phyloP scores from a whole-genome alignment of 1,284 basidiomycete genomes.

The Pseudozyma thailandica region DNA sequence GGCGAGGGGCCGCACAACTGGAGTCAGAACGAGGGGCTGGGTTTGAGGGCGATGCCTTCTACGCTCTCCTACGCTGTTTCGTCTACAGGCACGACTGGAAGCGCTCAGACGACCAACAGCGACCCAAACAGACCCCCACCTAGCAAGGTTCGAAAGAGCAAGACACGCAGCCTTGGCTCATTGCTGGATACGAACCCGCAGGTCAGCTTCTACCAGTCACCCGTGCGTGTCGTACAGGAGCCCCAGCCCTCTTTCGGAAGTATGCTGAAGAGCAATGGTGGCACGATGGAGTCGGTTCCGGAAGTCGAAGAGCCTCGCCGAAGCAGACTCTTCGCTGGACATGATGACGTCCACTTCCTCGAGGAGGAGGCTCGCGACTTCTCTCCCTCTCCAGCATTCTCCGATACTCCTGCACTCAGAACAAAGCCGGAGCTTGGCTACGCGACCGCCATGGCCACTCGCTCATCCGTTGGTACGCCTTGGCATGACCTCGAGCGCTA shows the following conservation, averaged over 20 bases:
- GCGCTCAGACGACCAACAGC: constrained; percentile 29
- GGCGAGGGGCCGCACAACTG: constrained; percentile 8
- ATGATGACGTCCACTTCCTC: neutral
- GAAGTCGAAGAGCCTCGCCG: constrained; percentile 29
- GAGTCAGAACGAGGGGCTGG: constrained; percentile 14
- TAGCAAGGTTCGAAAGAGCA: constrained; percentile 29
- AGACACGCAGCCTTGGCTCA: constrained; percentile 33
- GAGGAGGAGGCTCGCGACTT: neutral
- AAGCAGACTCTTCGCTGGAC: constrained; percentile 17
- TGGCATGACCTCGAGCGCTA: constrained; percentile 49
- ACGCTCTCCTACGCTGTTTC: constrained; percentile 30
- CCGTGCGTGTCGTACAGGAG: constrained; percentile 36
- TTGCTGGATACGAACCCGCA: constrained; percentile 44
- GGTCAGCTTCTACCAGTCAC: constrained; percentile 49
- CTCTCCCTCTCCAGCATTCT: constrained; percentile 4
- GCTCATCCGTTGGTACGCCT: constrained; percentile 1
- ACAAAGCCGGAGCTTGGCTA: constrained; percentile 2
- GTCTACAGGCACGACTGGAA: constrained; percentile 19
- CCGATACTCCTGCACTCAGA: constrained; percentile 1
- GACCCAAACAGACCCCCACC: constrained; percentile 35
- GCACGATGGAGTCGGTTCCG: constrained; percentile 17
- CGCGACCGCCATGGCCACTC: constrained; percentile 18
- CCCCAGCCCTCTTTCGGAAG: constrained; percentile 10
- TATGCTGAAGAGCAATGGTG: neutral
- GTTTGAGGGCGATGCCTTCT: constrained; percentile 20